Base-by-base conservation (phyloP, 768 basidiomycete genomes). In the Suillus bovinus region DNA sequence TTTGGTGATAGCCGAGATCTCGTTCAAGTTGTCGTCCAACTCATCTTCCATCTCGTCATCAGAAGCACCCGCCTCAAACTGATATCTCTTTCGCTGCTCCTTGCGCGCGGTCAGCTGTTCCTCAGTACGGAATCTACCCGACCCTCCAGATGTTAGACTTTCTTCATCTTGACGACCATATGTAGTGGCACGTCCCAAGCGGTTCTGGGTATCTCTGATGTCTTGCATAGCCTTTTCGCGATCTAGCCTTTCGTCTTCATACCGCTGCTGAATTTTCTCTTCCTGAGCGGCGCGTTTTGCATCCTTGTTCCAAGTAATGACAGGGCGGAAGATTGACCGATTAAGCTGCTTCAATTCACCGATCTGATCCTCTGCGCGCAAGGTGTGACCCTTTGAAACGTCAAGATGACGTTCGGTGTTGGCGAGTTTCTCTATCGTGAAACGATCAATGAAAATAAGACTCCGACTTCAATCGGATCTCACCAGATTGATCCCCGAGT, bases 1-100 rank as follows among this genome's bases (percentile, higher is more conserved):
- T 77, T 88, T 91, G 2, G 91, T 86, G 58, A 89, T 84, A 57
- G 87, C 87, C 39, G 84, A 78, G 62, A 96, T 90, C 74, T 96
- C 94, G 71, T 92, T 87, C 29, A 99, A 78, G 73, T 99, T 98
- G 66, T 84, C 86, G 69, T 98, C 96, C 41, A 99, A 70, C 76
- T 99, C 95, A 68, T 98, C 90, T 78, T 99, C 96, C 1, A 96
- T 67, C 76, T 96, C 94, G 68, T 99, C 95, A 70, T 99, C 96
- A 7, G 90, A 93, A 3, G 83, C 93, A 41, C 86, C 90, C 31
- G 87, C 86, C 67, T 99, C 96, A 70, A 98, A 97, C 76, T 98
- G 94, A 73, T 86, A 99, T 39, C 91, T 85, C 69, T 88, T 85
- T 67, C 92, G 81, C 68, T 88, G 88, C 61, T 89, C 91, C 75